Percentiles rank a stretch among this genome's conserved stretches.
Conservation (phyloP, 2,329 filamentous ascomycete species). For the Xylaria sp. region DNA sequence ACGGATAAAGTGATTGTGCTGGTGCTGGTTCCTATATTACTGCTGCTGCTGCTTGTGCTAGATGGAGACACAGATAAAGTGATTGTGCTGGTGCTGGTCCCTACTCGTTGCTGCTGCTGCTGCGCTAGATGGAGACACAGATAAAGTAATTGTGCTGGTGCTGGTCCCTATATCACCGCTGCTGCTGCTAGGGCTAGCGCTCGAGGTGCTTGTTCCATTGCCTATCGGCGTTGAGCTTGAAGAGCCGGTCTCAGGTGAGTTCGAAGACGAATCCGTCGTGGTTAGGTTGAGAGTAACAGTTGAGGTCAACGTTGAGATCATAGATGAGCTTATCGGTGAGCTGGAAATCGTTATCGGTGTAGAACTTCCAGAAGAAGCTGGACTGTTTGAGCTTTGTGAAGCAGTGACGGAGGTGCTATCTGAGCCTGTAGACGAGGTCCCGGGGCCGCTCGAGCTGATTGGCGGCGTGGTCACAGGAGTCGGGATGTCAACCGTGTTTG, state of each 20-base stretch:
- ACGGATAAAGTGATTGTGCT: conserved; percentile 18
- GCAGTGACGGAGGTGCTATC: conserved; percentile 5
- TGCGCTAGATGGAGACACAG: not conserved
- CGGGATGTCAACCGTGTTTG: conserved; percentile 19
- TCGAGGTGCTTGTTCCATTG: not conserved
- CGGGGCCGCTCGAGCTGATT: conserved; percentile 16
- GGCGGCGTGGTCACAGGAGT: conserved; percentile 7
- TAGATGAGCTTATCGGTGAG: conserved; percentile 14
- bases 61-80: not conserved
- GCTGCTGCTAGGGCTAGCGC: conserved; percentile 13
- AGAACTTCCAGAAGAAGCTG: conserved; percentile 4
- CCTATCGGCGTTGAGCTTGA: conserved; percentile 3
- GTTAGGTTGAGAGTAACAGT: conserved; percentile 20
- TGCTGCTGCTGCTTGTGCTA: not conserved
- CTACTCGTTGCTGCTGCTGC: not conserved
- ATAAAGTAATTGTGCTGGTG: not conserved
- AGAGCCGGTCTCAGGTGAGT: conserved; percentile 25
- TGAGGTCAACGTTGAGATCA: conserved; percentile 21
- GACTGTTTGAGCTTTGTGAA: conserved; percentile 12
- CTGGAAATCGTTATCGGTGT: conserved; percentile 20
- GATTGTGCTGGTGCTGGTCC: not conserved
- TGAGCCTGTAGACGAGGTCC: not conserved
- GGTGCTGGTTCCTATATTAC: not conserved
- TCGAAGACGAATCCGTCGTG: conserved; percentile 21
- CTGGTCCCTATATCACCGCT: conserved; percentile 1